Conservation (phyloP, 2,329 filamentous ascomycete genomes). For the Cladobotryum protrusum region DNA sequence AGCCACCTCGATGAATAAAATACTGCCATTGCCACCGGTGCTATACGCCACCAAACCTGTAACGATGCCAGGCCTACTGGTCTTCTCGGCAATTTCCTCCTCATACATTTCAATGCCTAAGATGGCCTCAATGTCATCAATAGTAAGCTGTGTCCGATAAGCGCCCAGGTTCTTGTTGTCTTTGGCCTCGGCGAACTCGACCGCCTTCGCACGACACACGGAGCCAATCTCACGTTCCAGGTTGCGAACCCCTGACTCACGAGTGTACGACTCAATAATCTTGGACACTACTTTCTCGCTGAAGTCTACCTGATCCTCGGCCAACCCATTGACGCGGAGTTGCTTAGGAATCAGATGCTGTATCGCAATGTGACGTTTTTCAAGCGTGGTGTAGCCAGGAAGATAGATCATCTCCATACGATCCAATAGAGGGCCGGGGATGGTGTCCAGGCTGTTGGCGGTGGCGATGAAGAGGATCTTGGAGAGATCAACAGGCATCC, state of each 20-base stretch:
- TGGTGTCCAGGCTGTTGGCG: slow-evolving; percentile 90
- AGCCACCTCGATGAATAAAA: slow-evolving; percentile 96
- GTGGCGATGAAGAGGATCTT: slow-evolving; percentile 98
- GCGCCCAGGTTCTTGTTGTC: slow-evolving; percentile 61
- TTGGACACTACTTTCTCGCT: slow-evolving; percentile 83
- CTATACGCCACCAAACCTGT: slow-evolving; percentile 95
- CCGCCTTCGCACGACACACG: slow-evolving; percentile 90
- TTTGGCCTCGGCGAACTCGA: slow-evolving; percentile 86
- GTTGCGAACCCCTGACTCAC: slow-evolving; percentile 92
- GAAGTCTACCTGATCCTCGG: slow-evolving; percentile 67
- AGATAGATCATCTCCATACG: slow-evolving; percentile 95
- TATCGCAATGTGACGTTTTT: slow-evolving; percentile 91
- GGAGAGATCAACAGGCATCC: slow-evolving; percentile 89
- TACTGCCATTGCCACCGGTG: slow-evolving; percentile 86
- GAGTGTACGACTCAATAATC: slow-evolving; percentile 93
- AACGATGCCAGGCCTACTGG: slow-evolving; percentile 79
- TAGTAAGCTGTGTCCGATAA: slow-evolving; percentile 68
- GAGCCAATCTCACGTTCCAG: slow-evolving; percentile 92
- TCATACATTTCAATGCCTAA: slow-evolving; percentile 91
- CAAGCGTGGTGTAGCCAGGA: slow-evolving; percentile 91
- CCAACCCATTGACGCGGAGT: slow-evolving; percentile 81
- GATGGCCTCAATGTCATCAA: slow-evolving; percentile 82
- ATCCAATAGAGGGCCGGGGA: slow-evolving; percentile 87
- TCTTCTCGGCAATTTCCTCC: slow-evolving; percentile 88
- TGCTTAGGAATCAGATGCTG: slow-evolving; percentile 96